Base-by-base conservation (phyloP, 139 green algal genomes). In the Medakamo hakoo region DNA sequence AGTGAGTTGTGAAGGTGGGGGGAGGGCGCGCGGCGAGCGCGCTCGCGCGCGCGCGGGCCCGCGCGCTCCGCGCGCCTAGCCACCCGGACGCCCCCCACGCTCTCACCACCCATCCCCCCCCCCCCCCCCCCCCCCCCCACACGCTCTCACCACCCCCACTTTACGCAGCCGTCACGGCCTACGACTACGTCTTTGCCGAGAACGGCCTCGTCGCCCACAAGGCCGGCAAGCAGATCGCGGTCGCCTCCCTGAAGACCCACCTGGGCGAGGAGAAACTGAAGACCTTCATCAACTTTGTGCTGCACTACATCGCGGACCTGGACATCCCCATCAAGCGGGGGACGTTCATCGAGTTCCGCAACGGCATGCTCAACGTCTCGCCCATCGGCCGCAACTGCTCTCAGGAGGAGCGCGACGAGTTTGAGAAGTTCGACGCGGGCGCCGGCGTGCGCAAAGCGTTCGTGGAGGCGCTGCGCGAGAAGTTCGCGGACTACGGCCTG, bases 261-360 rank as follows among this genome's bases (percentile, higher is more conserved):
- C 73, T 91, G 28, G 85, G 86, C 2, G 86, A 93, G 72, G 88
- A 87, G 3, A 88, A 84, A 60, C 76, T 97, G 4, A 91, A 96
- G 69, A 28, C 70, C 49, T 72, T 91, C 70, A 92, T 97, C 76
- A 97, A 96, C 77, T 97, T 94, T 68, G 68, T 83, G 26, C 78
- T 98, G 59, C 78, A 93, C 68, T 94, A 78, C 79, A 84, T 95
- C 58, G 84, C 91, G 25, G 88, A 98, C 69, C 81, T 99, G 32
- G 88, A 98, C 74, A 95, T 99, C 69, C 93, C 93, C 20, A 80
- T 97, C 73, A 99, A 99, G 76, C 78, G 88, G 27, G 93, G 93
- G 66, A 99, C 93, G 1, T 99, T 99, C 63, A 86, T 99, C 3
- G 93, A 99, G 80, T 99, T 98, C 73, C 80, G 93, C 30, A 95